Evolutionary conservation across 192 early-diverging fungal genomes (phyloP).

Genomic region (Podila epicladia): DNA sequence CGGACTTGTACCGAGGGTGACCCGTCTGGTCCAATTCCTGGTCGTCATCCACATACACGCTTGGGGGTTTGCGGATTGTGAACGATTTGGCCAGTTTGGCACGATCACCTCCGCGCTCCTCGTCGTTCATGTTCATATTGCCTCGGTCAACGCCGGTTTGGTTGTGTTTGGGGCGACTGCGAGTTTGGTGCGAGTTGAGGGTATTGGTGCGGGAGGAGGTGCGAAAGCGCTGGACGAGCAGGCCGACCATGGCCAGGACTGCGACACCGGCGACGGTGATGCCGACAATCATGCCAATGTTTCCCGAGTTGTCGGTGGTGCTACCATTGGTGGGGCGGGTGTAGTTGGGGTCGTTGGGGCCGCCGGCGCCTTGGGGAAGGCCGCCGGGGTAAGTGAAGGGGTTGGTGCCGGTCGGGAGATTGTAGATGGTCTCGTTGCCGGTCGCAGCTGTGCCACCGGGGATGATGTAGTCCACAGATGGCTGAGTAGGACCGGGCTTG

Average conservation of each 20-base stretch:
- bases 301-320: not conserved
- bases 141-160: not conserved
- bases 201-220: conserved; percentile 18
- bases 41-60: conserved; percentile 41
- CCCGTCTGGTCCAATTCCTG: conserved; percentile 45
- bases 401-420: conserved; percentile 19
- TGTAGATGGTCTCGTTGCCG: conserved; percentile 14
- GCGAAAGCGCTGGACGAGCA: conserved; percentile 29
- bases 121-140: conserved; percentile 4
- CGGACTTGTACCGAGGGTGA: conserved; percentile 43
- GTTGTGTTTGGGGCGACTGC: conserved; percentile 23
- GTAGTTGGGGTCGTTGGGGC: conserved; percentile 37
- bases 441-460: not conserved
- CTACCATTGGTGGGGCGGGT: not conserved
- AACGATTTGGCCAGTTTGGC: conserved; percentile 47
- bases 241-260: conserved; percentile 24
- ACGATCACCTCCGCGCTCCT: conserved; percentile 25
- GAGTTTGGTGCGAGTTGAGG: conserved; percentile 40
- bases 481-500: not conserved
- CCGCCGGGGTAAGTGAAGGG: conserved; percentile 12
- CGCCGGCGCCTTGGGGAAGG: conserved; percentile 5
- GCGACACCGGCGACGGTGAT: conserved; percentile 35
- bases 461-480: not conserved
- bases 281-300: conserved; percentile 29
- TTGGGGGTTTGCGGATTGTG: conserved; percentile 41